Evolutionary conservation across 179 eudicot genomes (phyloP), one percentile per base, ranked within the genome.

Genomic region (Beta macrorhiza): DNA sequence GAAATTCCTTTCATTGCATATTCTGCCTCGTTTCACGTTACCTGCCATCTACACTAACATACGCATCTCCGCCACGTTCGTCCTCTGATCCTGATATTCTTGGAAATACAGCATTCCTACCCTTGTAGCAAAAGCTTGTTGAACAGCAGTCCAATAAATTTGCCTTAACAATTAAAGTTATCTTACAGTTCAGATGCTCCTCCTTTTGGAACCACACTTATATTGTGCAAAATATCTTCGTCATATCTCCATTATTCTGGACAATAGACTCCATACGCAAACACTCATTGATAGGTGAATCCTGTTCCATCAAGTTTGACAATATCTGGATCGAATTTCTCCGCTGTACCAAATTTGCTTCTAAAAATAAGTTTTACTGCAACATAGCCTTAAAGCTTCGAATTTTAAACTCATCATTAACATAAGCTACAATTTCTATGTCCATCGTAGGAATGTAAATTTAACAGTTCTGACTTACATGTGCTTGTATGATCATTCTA

Each of bases 401-500:
- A 55, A 20, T 13, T 32, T 73, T n/a, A 44, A 73, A 32, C 63
- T 32, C 13, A 17, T 37, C 51, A 67, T 67, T 37, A 4, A 19
- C 10, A 6, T 67, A 52, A 20, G 22, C 19, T 4, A 47, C 14
- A 77, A 22, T 63, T 13, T 25, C 16, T 16, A 10, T 77, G 20
- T 53, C 29, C 78, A 53, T 25, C 19, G 53, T 79, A 8, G 75
- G 32, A 19, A 17, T 56, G 78, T 51, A 20, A 63, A 37, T 74
- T 82, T 68, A 15, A 53, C 22, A 59, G 37, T 70, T 57, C 51
- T 83, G 64, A 74, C 45, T 37, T 67, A 55, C 49, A 51, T 68
- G 49, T 67, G 76, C 74, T 61, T 74, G 61, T 58, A 52, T 72
- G 59, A 72, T 72, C 42, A 72, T 49, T 72, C 29, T 76, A 45